phyloP scores from a whole-genome alignment of 116 monocot species.

The Cymodocea nodosa region DNA sequence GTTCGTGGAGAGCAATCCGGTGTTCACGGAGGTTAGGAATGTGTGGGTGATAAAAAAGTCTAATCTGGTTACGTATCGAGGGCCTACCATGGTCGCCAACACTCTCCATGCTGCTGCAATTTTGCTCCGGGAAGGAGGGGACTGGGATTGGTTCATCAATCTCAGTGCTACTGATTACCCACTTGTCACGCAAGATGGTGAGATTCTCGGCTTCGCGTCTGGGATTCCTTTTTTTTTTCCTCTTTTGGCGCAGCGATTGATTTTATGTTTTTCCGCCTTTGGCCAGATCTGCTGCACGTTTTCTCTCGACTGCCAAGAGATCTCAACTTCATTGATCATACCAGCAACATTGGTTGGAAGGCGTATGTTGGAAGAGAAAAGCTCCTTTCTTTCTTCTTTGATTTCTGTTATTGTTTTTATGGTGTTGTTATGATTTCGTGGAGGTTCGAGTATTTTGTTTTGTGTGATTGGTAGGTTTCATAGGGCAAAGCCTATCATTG shows the following conservation, averaged over 20 bases:
- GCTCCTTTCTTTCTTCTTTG: neutral
- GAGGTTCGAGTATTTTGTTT: neutral
- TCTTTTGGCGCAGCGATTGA: neutral
- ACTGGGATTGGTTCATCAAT: constrained; percentile 85
- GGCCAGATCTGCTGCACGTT: constrained; percentile 45
- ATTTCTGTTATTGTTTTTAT: neutral
- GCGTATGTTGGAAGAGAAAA: constrained; percentile 26
- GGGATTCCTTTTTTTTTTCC: neutral
- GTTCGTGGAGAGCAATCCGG: constrained; percentile 22
- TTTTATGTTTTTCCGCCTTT: neutral
- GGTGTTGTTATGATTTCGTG: neutral
- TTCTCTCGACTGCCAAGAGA: constrained; percentile 49
- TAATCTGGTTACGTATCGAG: constrained; percentile 61
- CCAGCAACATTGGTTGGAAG: constrained; percentile 75
- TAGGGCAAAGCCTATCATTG: constrained; percentile 29
- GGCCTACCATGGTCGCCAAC: constrained; percentile 80
- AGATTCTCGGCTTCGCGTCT: neutral
- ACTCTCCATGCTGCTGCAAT: constrained; percentile 67
- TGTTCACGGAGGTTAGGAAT: constrained; percentile 28
- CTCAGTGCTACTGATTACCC: constrained; percentile 76
- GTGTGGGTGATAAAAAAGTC: constrained; percentile 46
- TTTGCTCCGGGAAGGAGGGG: constrained; percentile 39
- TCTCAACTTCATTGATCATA: constrained; percentile 72
- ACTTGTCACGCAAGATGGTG: constrained; percentile 66
- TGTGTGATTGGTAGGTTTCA: constrained; percentile 11